A percentile compares a stretch with the other conserved stretches of the same genome.
Evolutionary conservation across 495 filamentous ascomycete genomes (phyloP).

Genomic region (Podospora pseudoanserina): DNA sequence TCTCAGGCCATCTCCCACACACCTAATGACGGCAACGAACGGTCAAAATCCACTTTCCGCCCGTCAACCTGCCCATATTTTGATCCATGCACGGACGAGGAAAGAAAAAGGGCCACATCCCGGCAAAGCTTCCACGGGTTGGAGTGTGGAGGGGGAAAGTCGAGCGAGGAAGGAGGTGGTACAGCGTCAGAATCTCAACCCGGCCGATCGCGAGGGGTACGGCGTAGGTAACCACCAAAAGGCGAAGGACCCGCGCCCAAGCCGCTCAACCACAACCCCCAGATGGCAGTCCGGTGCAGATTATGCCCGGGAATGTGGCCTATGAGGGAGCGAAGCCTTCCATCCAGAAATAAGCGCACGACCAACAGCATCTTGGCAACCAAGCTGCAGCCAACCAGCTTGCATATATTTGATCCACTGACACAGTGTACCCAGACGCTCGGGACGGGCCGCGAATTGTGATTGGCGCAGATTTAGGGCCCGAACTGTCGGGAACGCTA

Average conservation of each 20-base stretch:
- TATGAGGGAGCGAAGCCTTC: not conserved
- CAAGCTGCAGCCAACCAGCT: not conserved
- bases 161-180: not conserved
- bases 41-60: not conserved
- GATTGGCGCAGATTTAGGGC: constrained; percentile 2
- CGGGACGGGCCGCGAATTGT: not conserved
- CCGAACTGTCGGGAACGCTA: constrained; percentile 3
- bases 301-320: constrained; percentile 1
- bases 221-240: not conserved
- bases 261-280: not conserved
- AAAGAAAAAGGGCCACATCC: not conserved
- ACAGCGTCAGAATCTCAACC: not conserved
- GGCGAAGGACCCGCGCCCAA: not conserved
- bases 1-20: not conserved
- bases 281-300: not conserved
- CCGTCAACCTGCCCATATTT: not conserved
- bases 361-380: constrained; percentile 4
- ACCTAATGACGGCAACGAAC: not conserved
- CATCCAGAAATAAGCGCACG: not conserved
- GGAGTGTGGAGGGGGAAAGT: not conserved
- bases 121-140: not conserved
- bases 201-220: constrained; percentile 1
- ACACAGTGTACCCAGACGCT: not conserved
- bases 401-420: not conserved
- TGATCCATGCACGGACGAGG: not conserved